These are phyloP conservation scores for Rickenella mellea DNA, from an alignment of 768 basidiomycete genomes.

Conservation along the genomic window DNA sequence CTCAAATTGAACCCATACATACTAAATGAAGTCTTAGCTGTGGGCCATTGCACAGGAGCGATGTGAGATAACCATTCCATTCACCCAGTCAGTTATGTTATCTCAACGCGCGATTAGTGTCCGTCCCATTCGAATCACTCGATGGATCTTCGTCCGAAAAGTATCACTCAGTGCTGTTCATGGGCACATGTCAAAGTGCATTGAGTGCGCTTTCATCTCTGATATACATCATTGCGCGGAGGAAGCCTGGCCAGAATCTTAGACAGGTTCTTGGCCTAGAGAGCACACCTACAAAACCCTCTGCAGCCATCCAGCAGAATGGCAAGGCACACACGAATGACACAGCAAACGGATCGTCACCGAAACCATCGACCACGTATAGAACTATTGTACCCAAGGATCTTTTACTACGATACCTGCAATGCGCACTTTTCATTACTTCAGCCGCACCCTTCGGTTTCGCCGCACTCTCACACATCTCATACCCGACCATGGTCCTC, in stretches of 20 bases:
- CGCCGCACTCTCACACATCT: slow-evolving; percentile 88
- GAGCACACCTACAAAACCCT: slow-evolving; percentile 14
- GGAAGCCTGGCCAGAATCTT: slow-evolving; percentile 44
- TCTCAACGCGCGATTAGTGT: slow-evolving; percentile 36
- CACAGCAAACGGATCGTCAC: slow-evolving; percentile 22
- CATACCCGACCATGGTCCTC: slow-evolving; percentile 97
- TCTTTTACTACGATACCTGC: slow-evolving; percentile 68
- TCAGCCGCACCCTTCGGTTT: slow-evolving; percentile 94
- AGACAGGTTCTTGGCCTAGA: slow-evolving; percentile 53
- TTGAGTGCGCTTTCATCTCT: slow-evolving; percentile 70
- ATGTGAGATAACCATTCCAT: slow-evolving; percentile 36
- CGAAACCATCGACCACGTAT: slow-evolving; percentile 23
- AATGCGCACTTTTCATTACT: slow-evolving; percentile 82
- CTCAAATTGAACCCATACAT: slow-evolving; percentile 4
- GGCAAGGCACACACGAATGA: slow-evolving; percentile 23
- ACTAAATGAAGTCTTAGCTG: slow-evolving; percentile 33
- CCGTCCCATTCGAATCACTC: slow-evolving; percentile 71
- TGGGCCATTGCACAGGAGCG: slow-evolving; percentile 96
- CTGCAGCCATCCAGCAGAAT: slow-evolving; percentile 15
- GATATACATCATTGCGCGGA: slow-evolving; percentile 60
- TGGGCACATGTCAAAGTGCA: slow-evolving; percentile 78
- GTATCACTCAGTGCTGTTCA: slow-evolving; percentile 79
- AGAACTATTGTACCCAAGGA: too few species aligned
- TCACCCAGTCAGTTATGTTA: not conserved
- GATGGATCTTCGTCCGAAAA: slow-evolving; percentile 54